Evolutionary conservation across 2,329 filamentous ascomycete species (phyloP), one percentile per base, ranked within the genome.

Genomic region (Cryphonectria nitschkei): DNA sequence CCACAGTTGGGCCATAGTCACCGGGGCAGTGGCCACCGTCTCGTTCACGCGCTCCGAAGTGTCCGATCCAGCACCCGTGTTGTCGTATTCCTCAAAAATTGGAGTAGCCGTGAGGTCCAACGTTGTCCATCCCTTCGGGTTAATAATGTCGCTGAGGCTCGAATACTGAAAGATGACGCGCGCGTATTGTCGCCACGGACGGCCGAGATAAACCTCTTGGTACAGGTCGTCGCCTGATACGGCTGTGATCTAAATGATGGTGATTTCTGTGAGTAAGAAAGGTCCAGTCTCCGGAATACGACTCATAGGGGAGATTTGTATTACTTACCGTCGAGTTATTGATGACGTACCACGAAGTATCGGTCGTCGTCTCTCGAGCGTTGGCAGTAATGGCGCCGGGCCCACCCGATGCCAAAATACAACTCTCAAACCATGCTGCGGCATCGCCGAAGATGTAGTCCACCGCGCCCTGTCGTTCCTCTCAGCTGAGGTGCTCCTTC

Each of bases 391-490:
- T 79, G 32, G 72, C 73, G 6, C 79, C 79, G 0, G 71, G 66
- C 0, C 78, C 79, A n/a, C 75, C 78, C 61, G 78, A 78, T 22
- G 77, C 74, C 9, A 81, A 77, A 50, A 77, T 77, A 63, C 79
- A 80, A 69, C 78, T 75, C 11, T 74, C 76, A 74, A 75, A 75
- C 74, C 74, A 75, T 9, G 74, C 74, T 3, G 67, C 63, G 8
- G 74, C 79, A 52, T 76, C 77, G 34, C 79, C 79, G 65, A 80
- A 81, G 39, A 81, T 80, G 67, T 78, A 81, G 72, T 81, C 79
- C 3, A 76, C 75, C 1, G 78, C 77, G 11, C 79, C 78, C 60
- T 62, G 37, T 37, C 29, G 9, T 39, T 32, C 16, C 8, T 58
- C 11, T 61, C 22, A 61, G 34, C 58, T 32, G 58, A n/a, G 0